These are phyloP conservation scores for Agaricus sinodeliciosus DNA, from an alignment of 768 basidiomycete genomes.

Conservation along the genomic window DNA sequence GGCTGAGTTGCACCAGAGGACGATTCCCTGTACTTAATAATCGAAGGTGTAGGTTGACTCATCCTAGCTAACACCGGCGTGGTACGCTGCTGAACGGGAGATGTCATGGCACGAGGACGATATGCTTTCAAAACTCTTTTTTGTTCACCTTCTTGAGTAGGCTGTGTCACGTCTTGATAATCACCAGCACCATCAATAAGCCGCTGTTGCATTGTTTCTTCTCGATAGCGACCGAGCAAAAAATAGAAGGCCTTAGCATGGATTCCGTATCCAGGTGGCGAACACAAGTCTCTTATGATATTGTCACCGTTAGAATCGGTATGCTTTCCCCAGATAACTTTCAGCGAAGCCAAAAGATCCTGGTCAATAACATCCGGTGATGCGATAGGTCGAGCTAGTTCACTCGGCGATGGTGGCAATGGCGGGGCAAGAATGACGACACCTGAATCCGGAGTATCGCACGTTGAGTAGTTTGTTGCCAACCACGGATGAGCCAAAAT, in stretches of 20 bases:
- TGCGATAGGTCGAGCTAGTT: slow-evolving; percentile 63
- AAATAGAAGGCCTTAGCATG: slow-evolving; percentile 89
- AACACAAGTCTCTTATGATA: slow-evolving; percentile 62
- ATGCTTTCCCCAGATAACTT: slow-evolving; percentile 79
- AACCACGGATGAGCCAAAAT: slow-evolving; percentile 87
- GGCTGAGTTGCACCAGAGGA: slow-evolving; percentile 14
- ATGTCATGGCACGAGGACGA: slow-evolving; percentile 6
- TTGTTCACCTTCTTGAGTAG: slow-evolving; percentile 18
- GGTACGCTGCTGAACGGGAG: slow-evolving; percentile 16
- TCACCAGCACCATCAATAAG: slow-evolving; percentile 37
- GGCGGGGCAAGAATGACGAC: slow-evolving; percentile 29
- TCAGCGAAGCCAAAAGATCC: slow-evolving; percentile 72
- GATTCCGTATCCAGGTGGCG: slow-evolving; percentile 60
- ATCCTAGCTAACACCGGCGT: slow-evolving; percentile 1
- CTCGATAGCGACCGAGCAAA: slow-evolving; percentile 69
- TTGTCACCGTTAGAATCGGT: slow-evolving; percentile 43
- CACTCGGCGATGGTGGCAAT: slow-evolving; percentile 56
- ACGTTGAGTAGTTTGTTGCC: slow-evolving; percentile 34
- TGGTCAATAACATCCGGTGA: slow-evolving; percentile 67
- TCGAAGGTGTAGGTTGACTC: background rate
- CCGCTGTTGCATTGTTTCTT: slow-evolving; percentile 36
- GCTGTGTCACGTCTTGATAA: slow-evolving; percentile 21
- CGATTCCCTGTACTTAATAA: slow-evolving; percentile 1
- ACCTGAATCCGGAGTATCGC: slow-evolving; percentile 25
- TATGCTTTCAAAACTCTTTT: slow-evolving; percentile 23